Conservation (phyloP, 2,329 filamentous ascomycete genomes). For the Aspergillus ustus region DNA sequence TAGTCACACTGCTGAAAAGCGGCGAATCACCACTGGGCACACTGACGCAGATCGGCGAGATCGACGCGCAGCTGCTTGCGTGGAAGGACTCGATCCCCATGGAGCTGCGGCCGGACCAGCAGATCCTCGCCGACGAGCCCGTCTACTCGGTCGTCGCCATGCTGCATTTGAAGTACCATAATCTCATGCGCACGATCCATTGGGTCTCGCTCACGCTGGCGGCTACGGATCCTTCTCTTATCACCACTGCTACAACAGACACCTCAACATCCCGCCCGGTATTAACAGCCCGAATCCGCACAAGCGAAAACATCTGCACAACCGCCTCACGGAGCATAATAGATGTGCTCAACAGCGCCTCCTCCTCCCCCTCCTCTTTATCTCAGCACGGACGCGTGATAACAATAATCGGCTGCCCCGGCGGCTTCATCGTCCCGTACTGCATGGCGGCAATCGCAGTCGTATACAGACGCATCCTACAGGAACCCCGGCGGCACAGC, state of each 20-base stretch:
- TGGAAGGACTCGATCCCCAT: constrained; percentile 7
- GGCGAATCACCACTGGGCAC: background rate
- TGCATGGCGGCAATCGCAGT: constrained; percentile 6
- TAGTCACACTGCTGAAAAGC: background rate
- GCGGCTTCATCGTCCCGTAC: background rate
- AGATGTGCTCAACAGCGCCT: background rate
- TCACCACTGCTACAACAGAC: background rate
- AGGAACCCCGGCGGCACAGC: constrained; percentile 1
- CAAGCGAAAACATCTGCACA: background rate
- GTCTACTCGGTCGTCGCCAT: background rate
- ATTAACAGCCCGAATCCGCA: background rate
- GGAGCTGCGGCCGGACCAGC: constrained; percentile 1
- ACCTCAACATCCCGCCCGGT: background rate
- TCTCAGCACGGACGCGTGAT: too few relatives aligned
- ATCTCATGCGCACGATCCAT: constrained; percentile 5
- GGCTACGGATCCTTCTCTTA: background rate
- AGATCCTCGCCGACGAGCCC: background rate
- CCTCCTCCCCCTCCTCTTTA: background rate
- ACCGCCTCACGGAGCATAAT: background rate
- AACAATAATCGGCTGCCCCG: background rate
- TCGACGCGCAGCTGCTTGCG: background rate
- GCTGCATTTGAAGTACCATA: constrained; percentile 8
- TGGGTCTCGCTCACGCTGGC: constrained; percentile 2
- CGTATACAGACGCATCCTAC: background rate
- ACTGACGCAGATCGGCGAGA: background rate